Conservation (phyloP, 768 basidiomycete species). For the Serendipita vermifera region DNA sequence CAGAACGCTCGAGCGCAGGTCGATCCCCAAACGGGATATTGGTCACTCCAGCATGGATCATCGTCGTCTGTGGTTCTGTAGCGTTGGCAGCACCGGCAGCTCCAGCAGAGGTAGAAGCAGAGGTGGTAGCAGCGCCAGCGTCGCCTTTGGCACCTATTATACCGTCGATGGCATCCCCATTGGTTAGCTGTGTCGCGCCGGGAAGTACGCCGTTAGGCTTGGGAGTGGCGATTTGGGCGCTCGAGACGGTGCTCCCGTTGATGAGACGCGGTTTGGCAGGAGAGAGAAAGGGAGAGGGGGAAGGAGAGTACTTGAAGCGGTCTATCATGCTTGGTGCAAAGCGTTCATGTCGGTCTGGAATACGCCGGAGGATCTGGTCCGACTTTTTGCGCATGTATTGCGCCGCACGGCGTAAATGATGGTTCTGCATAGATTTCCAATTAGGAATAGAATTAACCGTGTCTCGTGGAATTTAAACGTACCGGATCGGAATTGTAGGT, state of each 20-base stretch:
- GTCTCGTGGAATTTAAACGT: conserved; percentile 22
- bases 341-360: conserved; percentile 79
- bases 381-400: conserved; percentile 72
- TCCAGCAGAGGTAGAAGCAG: background rate
- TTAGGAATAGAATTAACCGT: background rate
- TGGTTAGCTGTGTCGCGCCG: no score
- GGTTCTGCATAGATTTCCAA: conserved; percentile 52
- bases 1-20: conserved; percentile 55
- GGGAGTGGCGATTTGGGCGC: no score
- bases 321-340: conserved; percentile 36
- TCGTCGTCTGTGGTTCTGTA: no score
- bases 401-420: conserved; percentile 76
- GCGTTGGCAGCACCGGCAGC: background rate
- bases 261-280: no score
- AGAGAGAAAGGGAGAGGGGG: no score
- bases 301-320: conserved; percentile 1
- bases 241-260: no score
- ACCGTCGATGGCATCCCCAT: background rate
- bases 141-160: background rate
- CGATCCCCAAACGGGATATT: conserved; percentile 50
- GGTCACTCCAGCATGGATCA: no score
- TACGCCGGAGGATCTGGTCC: conserved; percentile 71
- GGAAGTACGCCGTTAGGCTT: no score
- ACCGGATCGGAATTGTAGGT: conserved; percentile 87
- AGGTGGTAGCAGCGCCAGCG: background rate